A percentile compares a stretch with the other conserved stretches of the same genome.
Conservation (phyloP, 805 yeast genomes). For the Torulaspora franciscae region DNA sequence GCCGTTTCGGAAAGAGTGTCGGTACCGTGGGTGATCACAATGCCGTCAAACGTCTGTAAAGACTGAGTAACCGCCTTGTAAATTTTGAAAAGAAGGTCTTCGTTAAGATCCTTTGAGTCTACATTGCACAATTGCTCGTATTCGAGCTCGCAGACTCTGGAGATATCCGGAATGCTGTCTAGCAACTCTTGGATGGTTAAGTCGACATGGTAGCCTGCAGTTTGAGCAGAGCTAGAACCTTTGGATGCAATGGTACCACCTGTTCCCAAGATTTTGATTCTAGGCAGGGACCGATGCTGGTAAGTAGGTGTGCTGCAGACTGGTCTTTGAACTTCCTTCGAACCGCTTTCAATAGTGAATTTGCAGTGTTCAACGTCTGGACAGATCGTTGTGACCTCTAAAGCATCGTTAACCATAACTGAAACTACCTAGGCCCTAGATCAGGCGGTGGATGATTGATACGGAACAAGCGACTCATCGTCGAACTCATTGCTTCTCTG, state of each 20-base stretch:
- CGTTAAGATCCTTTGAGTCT: constrained; percentile 55
- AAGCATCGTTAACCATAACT: constrained; percentile 26
- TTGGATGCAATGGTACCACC: constrained; percentile 60
- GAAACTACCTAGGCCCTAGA: neutral
- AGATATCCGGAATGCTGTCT: constrained; percentile 51
- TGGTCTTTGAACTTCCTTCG: constrained; percentile 7
- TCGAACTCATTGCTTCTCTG: neutral
- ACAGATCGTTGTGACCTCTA: constrained; percentile 35
- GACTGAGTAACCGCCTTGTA: constrained; percentile 45
- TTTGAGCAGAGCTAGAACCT: constrained; percentile 43
- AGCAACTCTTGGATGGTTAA: constrained; percentile 49
- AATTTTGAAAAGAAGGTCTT: constrained; percentile 42
- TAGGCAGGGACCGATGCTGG: constrained; percentile 26
- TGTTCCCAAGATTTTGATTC: constrained; percentile 49
- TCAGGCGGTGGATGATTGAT: neutral
- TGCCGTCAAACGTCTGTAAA: constrained; percentile 47
- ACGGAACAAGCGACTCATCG: neutral
- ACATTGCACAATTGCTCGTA: constrained; percentile 60
- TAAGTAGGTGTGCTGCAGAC: constrained; percentile 5
- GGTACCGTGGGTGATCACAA: constrained; percentile 68
- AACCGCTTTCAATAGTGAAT: constrained; percentile 25
- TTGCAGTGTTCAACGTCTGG: constrained; percentile 32
- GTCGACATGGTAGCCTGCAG: constrained; percentile 53
- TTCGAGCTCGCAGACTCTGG: constrained; percentile 49
- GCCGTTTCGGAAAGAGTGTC: constrained; percentile 67